These are phyloP conservation scores for Vicia sativa DNA, from an alignment of 306 rosid species.

Conservation along the genomic window DNA sequence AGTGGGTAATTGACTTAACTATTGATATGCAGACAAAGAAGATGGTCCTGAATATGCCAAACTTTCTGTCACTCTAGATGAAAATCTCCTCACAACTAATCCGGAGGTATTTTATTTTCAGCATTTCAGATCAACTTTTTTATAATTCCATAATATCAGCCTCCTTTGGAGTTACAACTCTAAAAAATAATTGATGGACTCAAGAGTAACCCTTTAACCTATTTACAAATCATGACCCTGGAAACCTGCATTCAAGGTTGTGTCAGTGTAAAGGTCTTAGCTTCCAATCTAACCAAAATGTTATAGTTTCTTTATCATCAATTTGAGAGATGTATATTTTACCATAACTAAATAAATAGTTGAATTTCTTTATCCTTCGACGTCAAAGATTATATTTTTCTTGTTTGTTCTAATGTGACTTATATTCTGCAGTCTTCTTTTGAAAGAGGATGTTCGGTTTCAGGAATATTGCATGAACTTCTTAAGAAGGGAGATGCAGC, in stretches of 20 bases:
- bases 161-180: conserved; percentile 8
- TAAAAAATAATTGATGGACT: conserved; percentile 6
- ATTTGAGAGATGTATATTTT: conserved; percentile 19
- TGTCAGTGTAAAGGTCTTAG: neutral
- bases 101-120: conserved; percentile 46
- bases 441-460: conserved; percentile 53
- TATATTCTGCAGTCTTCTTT: conserved; percentile 53
- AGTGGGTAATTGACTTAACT: conserved; percentile 2
- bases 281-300: conserved; percentile 7
- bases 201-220: conserved; percentile 1
- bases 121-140: conserved; percentile 26
- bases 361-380: conserved; percentile 1
- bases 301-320: conserved; percentile 22
- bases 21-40: conserved; percentile 54
- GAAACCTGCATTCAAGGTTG: neutral
- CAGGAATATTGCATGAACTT: conserved; percentile 60
- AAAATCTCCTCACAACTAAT: conserved; percentile 56
- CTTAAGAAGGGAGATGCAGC: conserved; percentile 71
- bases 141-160: neutral
- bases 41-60: conserved; percentile 59
- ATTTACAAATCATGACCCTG: neutral
- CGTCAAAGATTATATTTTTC: conserved; percentile 12
- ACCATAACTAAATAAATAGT: neutral
- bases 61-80: conserved; percentile 54
- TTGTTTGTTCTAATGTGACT: conserved; percentile 28